A percentile compares a stretch with the other conserved stretches of the same genome.
Evolutionary conservation across 2,329 filamentous ascomycete genomes (phyloP).

Genomic region (Ceratocystis alfenasii): DNA sequence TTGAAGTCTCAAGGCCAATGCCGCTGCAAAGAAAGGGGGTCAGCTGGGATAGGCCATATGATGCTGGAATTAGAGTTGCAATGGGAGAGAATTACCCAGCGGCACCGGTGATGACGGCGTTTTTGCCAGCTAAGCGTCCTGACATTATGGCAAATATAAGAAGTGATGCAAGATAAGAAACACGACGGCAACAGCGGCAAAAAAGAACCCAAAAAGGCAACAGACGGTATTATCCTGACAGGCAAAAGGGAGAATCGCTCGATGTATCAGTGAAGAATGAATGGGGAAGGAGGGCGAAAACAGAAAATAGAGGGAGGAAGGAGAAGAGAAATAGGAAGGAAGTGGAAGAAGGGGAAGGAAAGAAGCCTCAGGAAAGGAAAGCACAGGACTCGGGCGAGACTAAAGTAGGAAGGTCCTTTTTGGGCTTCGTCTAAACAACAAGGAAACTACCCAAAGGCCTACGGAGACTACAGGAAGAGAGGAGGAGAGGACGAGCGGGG

Average conservation of each 20-base stretch:
- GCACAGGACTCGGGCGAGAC: background rate
- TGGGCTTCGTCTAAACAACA: conserved; percentile 1
- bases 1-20: conserved; percentile 83
- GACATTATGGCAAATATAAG: conserved; percentile 13
- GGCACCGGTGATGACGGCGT: conserved; percentile 67
- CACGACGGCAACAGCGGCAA: background rate
- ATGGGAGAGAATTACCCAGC: conserved; percentile 54
- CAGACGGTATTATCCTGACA: background rate
- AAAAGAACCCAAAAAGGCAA: background rate
- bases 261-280: background rate
- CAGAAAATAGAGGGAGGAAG: background rate
- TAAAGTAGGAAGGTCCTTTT: background rate
- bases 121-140: conserved; percentile 48
- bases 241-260: background rate
- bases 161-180: background rate
- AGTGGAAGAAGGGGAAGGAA: background rate
- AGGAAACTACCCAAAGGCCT: background rate
- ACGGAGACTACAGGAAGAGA: background rate
- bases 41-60: background rate
- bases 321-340: background rate
- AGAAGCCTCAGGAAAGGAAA: background rate
- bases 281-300: background rate
- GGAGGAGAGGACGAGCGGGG: background rate
- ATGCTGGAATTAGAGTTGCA: background rate
- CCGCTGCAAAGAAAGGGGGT: conserved; percentile 42